phyloP scores from a whole-genome alignment of 768 basidiomycete species.

The Candolleomyces aberdarensis region DNA sequence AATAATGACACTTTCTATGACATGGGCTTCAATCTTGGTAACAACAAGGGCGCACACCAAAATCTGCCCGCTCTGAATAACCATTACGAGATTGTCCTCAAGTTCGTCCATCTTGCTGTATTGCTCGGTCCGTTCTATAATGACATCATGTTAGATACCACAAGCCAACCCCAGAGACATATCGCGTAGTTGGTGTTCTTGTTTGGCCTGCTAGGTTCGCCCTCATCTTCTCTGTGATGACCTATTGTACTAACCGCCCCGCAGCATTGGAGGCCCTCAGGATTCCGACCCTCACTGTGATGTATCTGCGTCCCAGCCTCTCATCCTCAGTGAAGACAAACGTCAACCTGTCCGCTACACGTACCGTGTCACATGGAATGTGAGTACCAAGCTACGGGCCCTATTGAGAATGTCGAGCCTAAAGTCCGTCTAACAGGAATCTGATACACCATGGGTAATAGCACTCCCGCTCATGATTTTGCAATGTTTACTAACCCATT shows the following conservation, averaged over 20 bases:
- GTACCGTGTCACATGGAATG: slow-evolving; percentile 86
- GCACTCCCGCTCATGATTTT: slow-evolving; percentile 1
- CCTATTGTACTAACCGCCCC: not conserved
- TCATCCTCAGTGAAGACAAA: slow-evolving; percentile 59
- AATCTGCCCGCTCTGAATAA: slow-evolving; percentile 79
- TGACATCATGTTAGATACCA: slow-evolving; percentile 65
- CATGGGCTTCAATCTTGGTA: slow-evolving; percentile 91
- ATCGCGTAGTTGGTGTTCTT: slow-evolving; percentile 88
- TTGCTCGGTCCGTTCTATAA: not conserved
- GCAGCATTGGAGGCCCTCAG: slow-evolving; percentile 65
- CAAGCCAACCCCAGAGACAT: slow-evolving; percentile 59
- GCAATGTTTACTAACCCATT: not conserved
- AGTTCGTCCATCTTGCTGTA: slow-evolving; percentile 36
- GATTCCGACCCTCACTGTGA: slow-evolving; percentile 52
- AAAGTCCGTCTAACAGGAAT: slow-evolving; percentile 50
- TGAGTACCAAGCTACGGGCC: slow-evolving; percentile 30
- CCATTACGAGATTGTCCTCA: slow-evolving; percentile 85
- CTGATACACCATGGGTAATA: slow-evolving; percentile 77
- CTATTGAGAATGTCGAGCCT: not conserved
- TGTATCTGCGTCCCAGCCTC: slow-evolving; percentile 33
- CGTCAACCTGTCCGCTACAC: slow-evolving; percentile 75
- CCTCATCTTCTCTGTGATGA: not conserved
- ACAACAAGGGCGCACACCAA: slow-evolving; percentile 56
- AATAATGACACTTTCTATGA: slow-evolving; percentile 89
- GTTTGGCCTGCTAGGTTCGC: slow-evolving; percentile 63